These are phyloP conservation scores for Sclerotinia nivalis DNA, from an alignment of 2,329 filamentous ascomycete species.

Conservation along the genomic window DNA sequence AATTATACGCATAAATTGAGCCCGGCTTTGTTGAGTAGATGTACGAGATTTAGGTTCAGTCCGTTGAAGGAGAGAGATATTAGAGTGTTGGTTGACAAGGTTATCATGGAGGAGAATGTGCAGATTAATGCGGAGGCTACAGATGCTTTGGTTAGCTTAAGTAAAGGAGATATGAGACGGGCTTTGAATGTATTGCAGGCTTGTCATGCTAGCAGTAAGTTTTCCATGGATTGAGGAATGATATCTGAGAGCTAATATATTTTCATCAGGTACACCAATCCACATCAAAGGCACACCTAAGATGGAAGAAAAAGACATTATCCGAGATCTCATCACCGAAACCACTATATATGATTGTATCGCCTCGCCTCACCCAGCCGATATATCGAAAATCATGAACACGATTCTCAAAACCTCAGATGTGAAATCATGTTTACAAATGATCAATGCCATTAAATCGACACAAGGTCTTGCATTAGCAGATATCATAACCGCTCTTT, in stretches of 20 bases:
- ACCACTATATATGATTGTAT: conserved; percentile 96
- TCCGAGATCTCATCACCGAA: conserved; percentile 84
- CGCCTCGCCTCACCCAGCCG: conserved; percentile 86
- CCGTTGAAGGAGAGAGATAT: conserved; percentile 90
- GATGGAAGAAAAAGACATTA: conserved; percentile 62
- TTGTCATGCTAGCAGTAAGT: conserved; percentile 86
- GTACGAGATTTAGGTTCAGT: conserved; percentile 92
- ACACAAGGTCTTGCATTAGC: conserved; percentile 85
- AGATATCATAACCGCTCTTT: conserved; percentile 85
- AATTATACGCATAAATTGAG: conserved; percentile 99
- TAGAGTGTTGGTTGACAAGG: conserved; percentile 78
- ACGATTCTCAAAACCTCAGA: conserved; percentile 83
- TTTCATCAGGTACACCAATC: conserved; percentile 63
- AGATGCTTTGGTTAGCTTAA: conserved; percentile 80
- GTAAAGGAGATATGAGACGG: conserved; percentile 94
- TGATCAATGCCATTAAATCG: conserved; percentile 84
- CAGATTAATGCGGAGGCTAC: conserved; percentile 79
- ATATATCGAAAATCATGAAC: conserved; percentile 80
- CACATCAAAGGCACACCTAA: conserved; percentile 60
- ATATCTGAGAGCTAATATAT: conserved; percentile 21
- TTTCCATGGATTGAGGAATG: not conserved
- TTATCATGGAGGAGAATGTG: conserved; percentile 83
- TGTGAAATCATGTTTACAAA: conserved; percentile 84
- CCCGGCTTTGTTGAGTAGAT: conserved; percentile 86
- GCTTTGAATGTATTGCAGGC: conserved; percentile 95